Conservation (phyloP, 768 basidiomycete species). For the Lyophyllum decastes region DNA sequence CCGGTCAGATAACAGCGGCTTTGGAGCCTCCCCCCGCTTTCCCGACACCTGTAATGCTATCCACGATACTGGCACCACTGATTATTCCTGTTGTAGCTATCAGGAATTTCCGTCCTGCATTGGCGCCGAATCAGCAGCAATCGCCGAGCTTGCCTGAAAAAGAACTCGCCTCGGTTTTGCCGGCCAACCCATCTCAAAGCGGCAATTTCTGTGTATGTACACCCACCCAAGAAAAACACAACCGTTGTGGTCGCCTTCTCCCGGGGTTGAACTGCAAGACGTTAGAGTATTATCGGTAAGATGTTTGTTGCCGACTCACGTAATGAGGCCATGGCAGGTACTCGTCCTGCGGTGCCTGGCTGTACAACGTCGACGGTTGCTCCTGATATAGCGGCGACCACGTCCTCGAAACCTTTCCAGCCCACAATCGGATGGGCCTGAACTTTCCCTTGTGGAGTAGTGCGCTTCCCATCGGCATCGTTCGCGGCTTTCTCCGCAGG, state of each 20-base stretch:
- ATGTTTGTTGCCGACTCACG: slow-evolving; percentile 24
- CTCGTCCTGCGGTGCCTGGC: slow-evolving; percentile 33
- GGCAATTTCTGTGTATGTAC: slow-evolving; percentile 96
- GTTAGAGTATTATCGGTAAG: slow-evolving; percentile 4
- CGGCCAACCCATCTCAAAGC: slow-evolving; percentile 90
- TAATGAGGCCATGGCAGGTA: slow-evolving; percentile 28
- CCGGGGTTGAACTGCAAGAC: slow-evolving; percentile 41
- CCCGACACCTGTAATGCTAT: slow-evolving; percentile 56
- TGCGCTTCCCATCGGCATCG: slow-evolving; percentile 32
- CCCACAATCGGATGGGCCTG: slow-evolving; percentile 92
- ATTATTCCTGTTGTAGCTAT: slow-evolving; percentile 92
- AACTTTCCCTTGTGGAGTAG: slow-evolving; percentile 46
- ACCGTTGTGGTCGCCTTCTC: slow-evolving; percentile 80
- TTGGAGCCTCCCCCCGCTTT: slow-evolving; percentile 36
- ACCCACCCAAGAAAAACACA: slow-evolving; percentile 96
- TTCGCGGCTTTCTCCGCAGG: slow-evolving; percentile 51
- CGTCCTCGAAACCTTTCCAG: slow-evolving; percentile 98
- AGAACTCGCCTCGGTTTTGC: slow-evolving; percentile 71
- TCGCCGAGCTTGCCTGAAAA: slow-evolving; percentile 16
- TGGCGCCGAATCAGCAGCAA: slow-evolving; percentile 9
- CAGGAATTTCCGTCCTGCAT: slow-evolving; percentile 78
- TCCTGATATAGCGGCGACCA: slow-evolving; percentile 79
- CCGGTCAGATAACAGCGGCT: slow-evolving; percentile 41
- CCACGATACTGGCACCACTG: slow-evolving; percentile 73
- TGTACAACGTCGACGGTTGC: slow-evolving; percentile 80